Base-by-base conservation (phyloP, 2,329 filamentous ascomycete species). In the Sclerotinia borealis region DNA sequence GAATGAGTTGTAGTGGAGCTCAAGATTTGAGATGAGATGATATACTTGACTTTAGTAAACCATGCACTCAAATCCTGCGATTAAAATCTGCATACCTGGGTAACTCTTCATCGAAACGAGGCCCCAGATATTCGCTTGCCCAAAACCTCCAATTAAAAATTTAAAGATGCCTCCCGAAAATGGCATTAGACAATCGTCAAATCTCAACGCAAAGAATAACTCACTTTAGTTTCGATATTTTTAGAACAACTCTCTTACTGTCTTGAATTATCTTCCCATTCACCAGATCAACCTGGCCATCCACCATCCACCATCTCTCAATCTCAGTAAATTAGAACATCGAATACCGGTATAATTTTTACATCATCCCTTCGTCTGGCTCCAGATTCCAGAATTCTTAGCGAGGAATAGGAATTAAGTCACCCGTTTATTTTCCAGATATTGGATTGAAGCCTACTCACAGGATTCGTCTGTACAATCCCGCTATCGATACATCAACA, bases 341-440 rank as follows among this genome's bases (percentile, higher is more conserved):
- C 4, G 72, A 70, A 64, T 74, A n/a, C n/a, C n/a, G n/a, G n/a
- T n/a, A 78, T 25, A 86, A 90, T 63, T 81, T 82, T 63, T 83
- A 85, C 63, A 85, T 83, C 66, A 84, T 74, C 64, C 74, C 74
- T 68, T 77, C 77, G 29, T n/a, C 31, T 45, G 31, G 54, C 39
- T 37, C 15, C 27, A 50, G 17, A 6, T 49, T 8, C 22, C 34
- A 43, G 34, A 31, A 63, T 8, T 4, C 27, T 37, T 17, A 29
- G 13, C 74, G 25, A n/a, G 19, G 37, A 4, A 36, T 17, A 3
- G 19, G 37, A 4, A 36, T 17, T 2, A 68, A 67, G 2, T 66
- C 66, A 52, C 68, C 66, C 31, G 64, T 66, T 69, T 58, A 72
- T 67, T 36, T 67, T 64, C 67, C 66, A 68, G 27, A 59, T 68